Conservation (phyloP, 1,284 basidiomycete genomes). For the Pyrrhoderma lamaoense region DNA sequence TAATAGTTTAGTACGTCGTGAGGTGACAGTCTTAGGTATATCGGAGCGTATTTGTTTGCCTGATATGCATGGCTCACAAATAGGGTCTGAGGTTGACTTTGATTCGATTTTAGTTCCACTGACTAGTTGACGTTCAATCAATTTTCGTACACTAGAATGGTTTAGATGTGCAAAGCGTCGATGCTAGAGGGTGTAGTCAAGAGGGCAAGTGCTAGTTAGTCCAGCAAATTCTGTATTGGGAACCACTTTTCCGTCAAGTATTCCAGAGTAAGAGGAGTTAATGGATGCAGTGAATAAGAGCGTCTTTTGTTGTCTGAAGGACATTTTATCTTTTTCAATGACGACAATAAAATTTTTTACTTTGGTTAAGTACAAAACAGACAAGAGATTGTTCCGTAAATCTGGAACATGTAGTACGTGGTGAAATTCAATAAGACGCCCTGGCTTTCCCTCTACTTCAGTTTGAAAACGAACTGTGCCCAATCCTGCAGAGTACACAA, state of each 20-base stretch:
- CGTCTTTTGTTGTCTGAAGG: background rate
- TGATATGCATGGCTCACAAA: no score
- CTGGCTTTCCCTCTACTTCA: background rate
- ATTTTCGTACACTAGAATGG: no score
- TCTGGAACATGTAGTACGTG: constrained; percentile 1
- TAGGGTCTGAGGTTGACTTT: no score
- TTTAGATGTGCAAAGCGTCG: constrained; percentile 19
- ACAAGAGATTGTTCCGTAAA: constrained; percentile 2
- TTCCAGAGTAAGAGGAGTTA: background rate
- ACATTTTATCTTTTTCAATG: background rate
- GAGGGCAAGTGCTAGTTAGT: background rate
- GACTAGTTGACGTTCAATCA: constrained; percentile 8
- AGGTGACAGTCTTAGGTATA: no score
- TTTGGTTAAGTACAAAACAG: constrained; percentile 1
- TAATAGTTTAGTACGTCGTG: no score
- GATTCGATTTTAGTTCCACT: constrained; percentile 16
- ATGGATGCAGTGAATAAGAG: constrained; percentile 3
- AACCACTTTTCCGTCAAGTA: constrained; percentile 2
- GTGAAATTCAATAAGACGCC: background rate
- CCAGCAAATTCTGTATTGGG: constrained; percentile 2
- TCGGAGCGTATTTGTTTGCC: no score
- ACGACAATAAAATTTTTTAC: background rate
- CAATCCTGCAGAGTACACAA: constrained; percentile 3
- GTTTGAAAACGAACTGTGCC: constrained; percentile 18
- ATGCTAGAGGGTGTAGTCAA: constrained; percentile 3